Conservation (phyloP, 352 stramenopile genomes). For the Saprolegnia diclina region DNA sequence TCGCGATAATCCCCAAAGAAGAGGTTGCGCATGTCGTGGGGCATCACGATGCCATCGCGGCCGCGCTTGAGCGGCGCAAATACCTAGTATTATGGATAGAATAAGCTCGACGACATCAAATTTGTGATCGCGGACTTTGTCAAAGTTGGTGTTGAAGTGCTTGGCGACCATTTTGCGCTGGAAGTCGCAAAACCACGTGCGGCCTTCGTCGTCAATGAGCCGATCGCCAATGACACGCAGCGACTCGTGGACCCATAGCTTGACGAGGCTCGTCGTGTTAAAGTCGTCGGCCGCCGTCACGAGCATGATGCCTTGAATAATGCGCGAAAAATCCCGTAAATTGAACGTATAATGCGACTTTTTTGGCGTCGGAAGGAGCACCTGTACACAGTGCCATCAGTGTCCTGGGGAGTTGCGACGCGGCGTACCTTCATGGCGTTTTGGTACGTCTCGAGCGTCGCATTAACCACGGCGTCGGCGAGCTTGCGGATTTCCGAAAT, state of each 20-base stretch:
- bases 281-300: slow-evolving; percentile 80
- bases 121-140: slow-evolving; percentile 38
- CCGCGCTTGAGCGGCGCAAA: slow-evolving; percentile 77
- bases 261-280: slow-evolving; percentile 71
- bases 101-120: too few relatives aligned
- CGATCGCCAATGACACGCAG: slow-evolving; percentile 93
- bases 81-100: slow-evolving; percentile 30
- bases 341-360: slow-evolving; percentile 97
- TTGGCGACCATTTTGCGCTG: slow-evolving; percentile 85
- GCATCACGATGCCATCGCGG: slow-evolving; percentile 60
- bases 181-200: slow-evolving; percentile 88
- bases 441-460: slow-evolving; percentile 90
- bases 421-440: slow-evolving; percentile 50
- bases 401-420: neutral
- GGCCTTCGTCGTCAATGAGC: slow-evolving; percentile 89
- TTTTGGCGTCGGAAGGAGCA: slow-evolving; percentile 87
- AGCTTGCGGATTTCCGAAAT: slow-evolving; percentile 63
- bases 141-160: slow-evolving; percentile 83
- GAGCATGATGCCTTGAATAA: slow-evolving; percentile 92
- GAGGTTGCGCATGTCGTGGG: slow-evolving; percentile 81
- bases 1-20: slow-evolving; percentile 92
- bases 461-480: slow-evolving; percentile 72
- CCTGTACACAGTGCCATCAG: slow-evolving; percentile 24
- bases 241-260: slow-evolving; percentile 92
- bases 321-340: slow-evolving; percentile 88